Evolutionary conservation across 2,329 filamentous ascomycete species (phyloP), one percentile per base, ranked within the genome.

Genomic region (Arthrobotrys sinensis): DNA sequence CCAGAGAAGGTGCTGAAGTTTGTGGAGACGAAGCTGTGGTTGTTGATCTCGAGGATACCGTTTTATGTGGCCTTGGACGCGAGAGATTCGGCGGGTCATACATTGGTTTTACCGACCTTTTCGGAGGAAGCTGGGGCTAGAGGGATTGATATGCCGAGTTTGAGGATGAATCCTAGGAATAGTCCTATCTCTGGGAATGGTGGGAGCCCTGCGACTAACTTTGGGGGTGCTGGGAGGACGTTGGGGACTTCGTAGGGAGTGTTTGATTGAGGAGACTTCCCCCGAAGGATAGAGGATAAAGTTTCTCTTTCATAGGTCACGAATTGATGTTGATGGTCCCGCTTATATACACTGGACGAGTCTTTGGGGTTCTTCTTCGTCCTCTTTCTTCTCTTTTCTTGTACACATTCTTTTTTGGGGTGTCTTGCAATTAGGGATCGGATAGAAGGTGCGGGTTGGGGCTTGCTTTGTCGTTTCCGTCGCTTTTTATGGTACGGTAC

Each of bases 1-100:
- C 94, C 93, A 1, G 96, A 98, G 85, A 92, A 92, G 88, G 89
- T 92, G 32, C 87, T 98, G 70, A 89, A 94, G 80, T 98, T 92
- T 90, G 88, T 97, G 69, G 96, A 99, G 85, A 90, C 89, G 16
- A 96, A 95, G 83, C 86, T 98, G 76, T 96, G 97, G 82, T 87
- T 98, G 5, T 55, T 78, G 45, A 8, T 78, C 14, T 70, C 73
- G 34, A 65, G 60, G 53, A 50, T 78, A 50, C 75, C 75, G 62
- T 72, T 63, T 40, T 78, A 78, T 24, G 67, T 78, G 4, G 52
- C 75, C 6, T 21, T 78, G 43, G 75, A 78, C 12, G 38, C 62
- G 36, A 60, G 75, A 16, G 75, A 78, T 68, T 32, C 75, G n/a
- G 48, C 67, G 19, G 75, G 75, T 0, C 50, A 78, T 57, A 78